Percentiles rank a stretch among this genome's conserved stretches.
phyloP scores from a whole-genome alignment of 75 land plant genomes.

The Picea glauca region DNA sequence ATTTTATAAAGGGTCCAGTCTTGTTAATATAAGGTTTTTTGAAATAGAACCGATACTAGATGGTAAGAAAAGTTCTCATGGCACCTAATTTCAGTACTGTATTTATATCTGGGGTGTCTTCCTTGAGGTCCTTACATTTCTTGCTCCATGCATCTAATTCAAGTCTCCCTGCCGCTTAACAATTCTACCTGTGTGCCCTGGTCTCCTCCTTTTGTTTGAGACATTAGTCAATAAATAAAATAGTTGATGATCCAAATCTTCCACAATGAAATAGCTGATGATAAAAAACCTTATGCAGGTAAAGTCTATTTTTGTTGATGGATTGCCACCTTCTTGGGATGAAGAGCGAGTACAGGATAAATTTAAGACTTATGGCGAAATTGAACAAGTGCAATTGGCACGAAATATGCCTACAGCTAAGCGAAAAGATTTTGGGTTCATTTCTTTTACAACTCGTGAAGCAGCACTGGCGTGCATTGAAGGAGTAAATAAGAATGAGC shows the following conservation, averaged over 20 bases:
- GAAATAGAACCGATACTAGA: too few species aligned
- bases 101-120: not conserved
- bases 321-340: conserved; percentile 67
- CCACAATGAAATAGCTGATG: not conserved
- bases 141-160: not conserved
- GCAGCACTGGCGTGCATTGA: conserved; percentile 73
- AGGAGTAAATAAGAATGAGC: conserved; percentile 43
- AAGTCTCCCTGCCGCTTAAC: not conserved
- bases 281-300: conserved; percentile 31
- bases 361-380: conserved; percentile 56
- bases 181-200: not conserved
- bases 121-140: too few species aligned
- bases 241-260: not conserved
- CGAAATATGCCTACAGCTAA: conserved; percentile 69
- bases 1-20: not conserved
- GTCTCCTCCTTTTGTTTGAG: not conserved
- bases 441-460: conserved; percentile 53
- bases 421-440: conserved; percentile 74
- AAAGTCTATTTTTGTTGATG: conserved; percentile 74
- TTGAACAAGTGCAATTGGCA: conserved; percentile 53
- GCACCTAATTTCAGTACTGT: too few species aligned
- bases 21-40: not conserved
- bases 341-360: conserved; percentile 52
- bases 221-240: not conserved
- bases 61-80: too few species aligned